phyloP scores from a whole-genome alignment of 768 basidiomycete genomes.

The Xerocomus brunneocitrinus region DNA sequence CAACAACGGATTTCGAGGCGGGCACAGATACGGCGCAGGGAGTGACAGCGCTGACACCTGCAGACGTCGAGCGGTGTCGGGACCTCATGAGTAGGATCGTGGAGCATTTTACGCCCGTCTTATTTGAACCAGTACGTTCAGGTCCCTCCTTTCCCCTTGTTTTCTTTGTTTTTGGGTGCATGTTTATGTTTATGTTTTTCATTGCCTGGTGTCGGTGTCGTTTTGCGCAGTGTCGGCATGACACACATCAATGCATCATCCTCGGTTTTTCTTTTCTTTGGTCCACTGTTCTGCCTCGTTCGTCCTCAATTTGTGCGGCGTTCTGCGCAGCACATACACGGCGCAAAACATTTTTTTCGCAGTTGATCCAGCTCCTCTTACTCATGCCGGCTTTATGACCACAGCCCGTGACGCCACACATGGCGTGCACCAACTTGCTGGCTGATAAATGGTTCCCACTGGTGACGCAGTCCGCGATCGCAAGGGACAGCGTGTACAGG shows the following conservation, averaged over 20 bases:
- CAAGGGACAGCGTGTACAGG: constrained; percentile 57
- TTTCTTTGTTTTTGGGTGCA: not conserved
- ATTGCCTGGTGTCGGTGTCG: not conserved
- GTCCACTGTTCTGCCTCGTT: not conserved
- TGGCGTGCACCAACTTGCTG: constrained; percentile 68
- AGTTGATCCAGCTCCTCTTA: not conserved
- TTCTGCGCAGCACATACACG: not conserved
- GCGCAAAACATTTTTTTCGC: not conserved
- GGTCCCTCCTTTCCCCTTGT: not conserved
- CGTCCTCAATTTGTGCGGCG: not conserved
- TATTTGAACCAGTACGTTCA: constrained; percentile 56
- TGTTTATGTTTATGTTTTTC: not conserved
- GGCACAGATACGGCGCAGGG: constrained; percentile 22
- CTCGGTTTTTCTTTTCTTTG: not conserved
- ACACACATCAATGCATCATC: not conserved
- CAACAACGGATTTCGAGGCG: constrained; percentile 52
- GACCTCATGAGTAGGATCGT: constrained; percentile 53
- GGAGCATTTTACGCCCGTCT: constrained; percentile 62
- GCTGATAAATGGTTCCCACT: constrained; percentile 69
- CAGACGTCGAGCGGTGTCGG: constrained; percentile 38
- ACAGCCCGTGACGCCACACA: constrained; percentile 56
- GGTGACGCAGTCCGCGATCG: constrained; percentile 65
- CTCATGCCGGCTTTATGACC: not conserved
- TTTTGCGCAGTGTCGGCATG: not conserved
- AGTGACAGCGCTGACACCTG: constrained; percentile 27